Conservation (phyloP, 1,284 basidiomycete genomes). For the Puccinia polysora region DNA sequence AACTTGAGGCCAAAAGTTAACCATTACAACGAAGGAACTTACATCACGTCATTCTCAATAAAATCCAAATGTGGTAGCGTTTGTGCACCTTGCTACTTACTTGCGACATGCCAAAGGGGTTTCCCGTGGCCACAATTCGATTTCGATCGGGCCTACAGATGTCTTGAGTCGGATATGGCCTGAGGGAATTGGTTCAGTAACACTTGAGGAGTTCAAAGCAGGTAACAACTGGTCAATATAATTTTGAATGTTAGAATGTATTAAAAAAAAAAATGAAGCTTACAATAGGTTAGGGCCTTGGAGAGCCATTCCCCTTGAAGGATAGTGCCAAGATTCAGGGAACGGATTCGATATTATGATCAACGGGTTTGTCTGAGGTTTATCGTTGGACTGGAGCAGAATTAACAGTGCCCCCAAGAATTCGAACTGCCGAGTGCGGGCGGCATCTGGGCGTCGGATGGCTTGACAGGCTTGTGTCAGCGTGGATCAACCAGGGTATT, state of each 20-base stretch:
- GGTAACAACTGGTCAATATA: neutral
- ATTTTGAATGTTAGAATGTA: neutral
- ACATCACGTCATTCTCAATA: conserved; percentile 73
- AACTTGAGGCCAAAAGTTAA: conserved; percentile 42
- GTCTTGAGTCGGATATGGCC: conserved; percentile 29
- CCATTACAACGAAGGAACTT: neutral
- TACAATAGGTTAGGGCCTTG: conserved; percentile 4
- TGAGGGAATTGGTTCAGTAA: conserved; percentile 42
- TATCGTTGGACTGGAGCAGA: no score
- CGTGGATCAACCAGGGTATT: no score
- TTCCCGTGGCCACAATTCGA: conserved; percentile 59
- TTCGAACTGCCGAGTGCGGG: no score
- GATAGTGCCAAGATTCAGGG: no score
- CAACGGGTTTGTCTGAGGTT: no score
- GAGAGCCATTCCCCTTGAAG: no score
- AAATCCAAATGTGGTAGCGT: neutral
- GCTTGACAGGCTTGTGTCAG: no score
- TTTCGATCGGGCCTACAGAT: conserved; percentile 32
- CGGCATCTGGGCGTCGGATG: no score
- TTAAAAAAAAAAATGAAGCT: neutral
- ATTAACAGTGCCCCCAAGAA: no score
- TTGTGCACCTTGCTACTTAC: conserved; percentile 62
- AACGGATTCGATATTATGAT: no score
- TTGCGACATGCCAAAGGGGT: conserved; percentile 89
- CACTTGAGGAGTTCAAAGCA: conserved; percentile 14